Conservation (phyloP, 2,329 filamentous ascomycete genomes). For the Leptographium flavum region DNA sequence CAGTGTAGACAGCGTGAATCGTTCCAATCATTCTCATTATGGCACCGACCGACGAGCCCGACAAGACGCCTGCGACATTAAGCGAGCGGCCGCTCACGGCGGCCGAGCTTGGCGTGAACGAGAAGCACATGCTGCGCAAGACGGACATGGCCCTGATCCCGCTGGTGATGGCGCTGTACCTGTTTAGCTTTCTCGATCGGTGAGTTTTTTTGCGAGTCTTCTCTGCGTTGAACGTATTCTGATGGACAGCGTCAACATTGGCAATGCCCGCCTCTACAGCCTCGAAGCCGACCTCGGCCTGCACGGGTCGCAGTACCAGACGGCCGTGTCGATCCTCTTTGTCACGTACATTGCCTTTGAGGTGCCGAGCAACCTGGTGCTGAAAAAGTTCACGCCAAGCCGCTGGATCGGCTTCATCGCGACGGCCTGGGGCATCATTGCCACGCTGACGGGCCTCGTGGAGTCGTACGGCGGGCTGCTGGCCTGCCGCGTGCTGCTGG, state of each 20-base stretch:
- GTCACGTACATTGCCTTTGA: conserved; percentile 50
- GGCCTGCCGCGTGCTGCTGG: conserved; percentile 55
- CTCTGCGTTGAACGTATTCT: neutral
- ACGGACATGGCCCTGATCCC: conserved; percentile 51
- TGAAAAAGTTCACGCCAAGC: conserved; percentile 48
- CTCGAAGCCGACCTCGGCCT: conserved; percentile 49
- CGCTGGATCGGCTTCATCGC: conserved; percentile 53
- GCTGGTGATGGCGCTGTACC: conserved; percentile 53
- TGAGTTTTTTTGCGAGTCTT: conserved; percentile 19
- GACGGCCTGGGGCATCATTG: conserved; percentile 50
- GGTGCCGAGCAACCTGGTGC: conserved; percentile 48
- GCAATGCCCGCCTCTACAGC: conserved; percentile 52
- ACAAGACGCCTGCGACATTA: no score
- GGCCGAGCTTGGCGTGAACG: conserved; percentile 15
- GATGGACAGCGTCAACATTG: conserved; percentile 43
- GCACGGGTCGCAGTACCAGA: conserved; percentile 52
- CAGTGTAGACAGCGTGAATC: no score
- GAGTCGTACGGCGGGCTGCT: conserved; percentile 50
- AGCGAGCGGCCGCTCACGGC: neutral
- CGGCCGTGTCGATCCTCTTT: conserved; percentile 52
- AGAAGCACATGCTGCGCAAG: conserved; percentile 48
- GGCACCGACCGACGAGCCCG: neutral
- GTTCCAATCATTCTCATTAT: no score
- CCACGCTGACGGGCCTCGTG: conserved; percentile 55
- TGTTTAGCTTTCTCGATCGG: conserved; percentile 64